These are phyloP conservation scores for Pelargonium myrrhifolium DNA, from an alignment of 441 rosid genomes.

Conservation along the genomic window DNA sequence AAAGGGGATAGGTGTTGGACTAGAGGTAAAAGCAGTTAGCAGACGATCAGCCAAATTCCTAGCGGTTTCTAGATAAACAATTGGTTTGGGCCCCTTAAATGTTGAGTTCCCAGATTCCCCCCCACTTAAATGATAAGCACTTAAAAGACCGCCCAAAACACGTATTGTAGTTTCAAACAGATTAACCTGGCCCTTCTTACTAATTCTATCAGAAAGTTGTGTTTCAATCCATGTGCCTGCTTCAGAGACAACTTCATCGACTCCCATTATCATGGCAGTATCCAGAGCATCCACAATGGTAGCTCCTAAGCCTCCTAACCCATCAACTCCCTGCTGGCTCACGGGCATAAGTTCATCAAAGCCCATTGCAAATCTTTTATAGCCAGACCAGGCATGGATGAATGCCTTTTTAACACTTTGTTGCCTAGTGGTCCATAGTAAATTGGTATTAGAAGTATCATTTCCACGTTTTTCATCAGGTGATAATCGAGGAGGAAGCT, in stretches of 20 bases:
- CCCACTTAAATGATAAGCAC: constrained; percentile 94
- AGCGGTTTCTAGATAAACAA: constrained; percentile 65
- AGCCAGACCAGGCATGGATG: constrained; percentile 89
- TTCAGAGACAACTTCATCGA: constrained; percentile 65
- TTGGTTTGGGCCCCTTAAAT: constrained; percentile 57
- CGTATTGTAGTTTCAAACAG: constrained; percentile 95
- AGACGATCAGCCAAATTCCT: constrained; percentile 79
- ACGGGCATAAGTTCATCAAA: constrained; percentile 91
- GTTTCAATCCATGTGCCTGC: constrained; percentile 83
- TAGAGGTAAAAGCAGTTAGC: constrained; percentile 74
- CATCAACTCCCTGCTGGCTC: constrained; percentile 66
- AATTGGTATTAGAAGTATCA: constrained; percentile 26
- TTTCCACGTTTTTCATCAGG: constrained; percentile 55
- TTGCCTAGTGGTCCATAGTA: constrained; percentile 57
- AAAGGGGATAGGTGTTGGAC: constrained; percentile 80
- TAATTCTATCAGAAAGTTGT: constrained; percentile 69
- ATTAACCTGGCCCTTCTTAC: constrained; percentile 86
- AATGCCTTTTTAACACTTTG: constrained; percentile 73
- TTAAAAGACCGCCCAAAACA: constrained; percentile 88
- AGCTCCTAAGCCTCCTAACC: constrained; percentile 94
- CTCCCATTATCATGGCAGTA: constrained; percentile 96
- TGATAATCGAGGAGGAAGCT: constrained; percentile 83
- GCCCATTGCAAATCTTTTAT: constrained; percentile 82
- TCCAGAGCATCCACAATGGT: constrained; percentile 91
- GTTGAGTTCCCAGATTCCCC: constrained; percentile 46